Evolutionary conservation across 2,329 filamentous ascomycete genomes (phyloP), one percentile per base, ranked within the genome.

Genomic region (Trichoderma sp.): DNA sequence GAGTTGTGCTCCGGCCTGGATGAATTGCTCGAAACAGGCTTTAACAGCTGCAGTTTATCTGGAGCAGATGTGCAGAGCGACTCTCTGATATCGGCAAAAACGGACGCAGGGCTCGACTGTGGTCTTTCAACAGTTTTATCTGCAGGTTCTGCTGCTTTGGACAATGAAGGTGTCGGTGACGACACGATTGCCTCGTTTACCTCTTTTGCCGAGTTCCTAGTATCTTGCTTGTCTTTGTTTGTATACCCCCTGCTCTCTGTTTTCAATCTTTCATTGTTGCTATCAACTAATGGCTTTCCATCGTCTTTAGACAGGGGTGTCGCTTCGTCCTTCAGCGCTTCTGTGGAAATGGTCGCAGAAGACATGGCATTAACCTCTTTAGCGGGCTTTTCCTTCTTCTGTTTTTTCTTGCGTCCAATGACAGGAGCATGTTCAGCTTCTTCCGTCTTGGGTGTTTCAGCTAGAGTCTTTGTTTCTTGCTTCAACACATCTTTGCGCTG

Each of bases 401-500:
- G 89, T 82, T 95, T 96, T 85, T 94, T 95, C 85, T 94, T 94
- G 67, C 93, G 88, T 39, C 92, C 92, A 63, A 94, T 80, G 53
- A 97, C 92, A 0, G 93, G 93, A 8, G 90, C 93, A 74, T 88
- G 87, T 74, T 89, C 87, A 66, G 88, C 84, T 13, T 85, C 80
- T 72, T 91, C 90, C 15, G 82, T 76, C 63, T 85, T 84, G 74
- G 87, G 76, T 1, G 82, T 76, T 73, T 88, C 87, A 3, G 81
- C 82, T 72, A 90, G 85, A 39, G 85, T 79, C 20, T 85, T 86
- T 3, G 86, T 86, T 70, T 92, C 90, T 76, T 90, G 89, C 76
- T 90, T 92, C 72, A 88, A 83, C 20, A 86, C 87, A 74, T 92
- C 90, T 78, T 90, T 91, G 74, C 91, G 88, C 76, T 93, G 89